Base-by-base conservation (phyloP, 2,329 filamentous ascomycete species). In the Torrubiella hemipterigena region DNA sequence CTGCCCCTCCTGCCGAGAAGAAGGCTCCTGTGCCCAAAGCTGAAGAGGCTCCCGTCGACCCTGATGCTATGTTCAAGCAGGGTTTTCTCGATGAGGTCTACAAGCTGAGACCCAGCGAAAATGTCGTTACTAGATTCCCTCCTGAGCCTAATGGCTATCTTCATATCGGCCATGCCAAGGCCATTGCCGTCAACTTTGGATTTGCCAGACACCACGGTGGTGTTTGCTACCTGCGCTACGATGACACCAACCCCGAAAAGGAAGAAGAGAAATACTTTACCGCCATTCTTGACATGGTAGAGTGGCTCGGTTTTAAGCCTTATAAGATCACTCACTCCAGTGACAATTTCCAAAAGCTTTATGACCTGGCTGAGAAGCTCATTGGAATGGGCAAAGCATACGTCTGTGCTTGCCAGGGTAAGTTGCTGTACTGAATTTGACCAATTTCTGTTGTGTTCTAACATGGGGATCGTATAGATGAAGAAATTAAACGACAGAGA, bases 161-260 rank as follows among this genome's bases (percentile, higher is more conserved):
- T 8, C 87, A 95, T 51, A 81, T 96, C 44, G 89, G 89, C 14
- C 91, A 96, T 52, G 82, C 81, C 42, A 96, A 96, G 62, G 89
- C 91, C 15, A 95, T 96, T 53, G 81, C 85, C 1, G 76, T 96
- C 55, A 95, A 96, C 59, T 96, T 96, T 58, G 89, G 89, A 6
- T 96, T 95, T 52, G 89, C 91, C 11, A 75, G 73, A 48, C 77
- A 78, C 49, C 82, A 93, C 51, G 81, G 80, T 21, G 89, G 89
- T 21, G 23, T 12, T n/a, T 7, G 11, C 17, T 34, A 71, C 26
- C 31, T 37, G 19, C 31, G 89, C 46, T 94, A 83, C 54, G 91
- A 96, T 52, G 91, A 96, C 47, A 96, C 91, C 11, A 96, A 96
- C 53, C 91, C 91, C 2, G 84, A 87, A 41, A 83, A 82, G 29